Evolutionary conservation across 106 monocot genomes (phyloP).

Genomic region (Triglochin maritima): DNA sequence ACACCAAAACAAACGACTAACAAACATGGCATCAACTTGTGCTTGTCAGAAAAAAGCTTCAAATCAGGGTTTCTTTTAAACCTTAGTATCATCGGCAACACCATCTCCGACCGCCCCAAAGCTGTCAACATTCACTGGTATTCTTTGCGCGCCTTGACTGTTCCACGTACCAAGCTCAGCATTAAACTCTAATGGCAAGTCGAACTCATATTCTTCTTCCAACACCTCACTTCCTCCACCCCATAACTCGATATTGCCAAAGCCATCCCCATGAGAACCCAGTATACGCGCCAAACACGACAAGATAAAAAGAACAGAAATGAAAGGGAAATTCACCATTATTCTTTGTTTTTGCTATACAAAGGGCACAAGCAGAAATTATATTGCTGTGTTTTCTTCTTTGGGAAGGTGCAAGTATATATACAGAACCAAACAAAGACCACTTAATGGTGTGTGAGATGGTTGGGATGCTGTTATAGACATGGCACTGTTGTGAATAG

Average conservation of each 20-base stretch:
- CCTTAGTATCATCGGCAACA: conserved; percentile 79
- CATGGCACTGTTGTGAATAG: neutral
- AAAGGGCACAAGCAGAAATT: neutral
- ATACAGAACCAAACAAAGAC: conserved; percentile 5
- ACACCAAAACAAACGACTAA: neutral
- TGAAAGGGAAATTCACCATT: conserved; percentile 3
- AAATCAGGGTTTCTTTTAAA: neutral
- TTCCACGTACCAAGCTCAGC: conserved; percentile 7
- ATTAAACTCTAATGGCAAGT: neutral
- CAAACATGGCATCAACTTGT: neutral
- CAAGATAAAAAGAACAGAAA: conserved; percentile 3
- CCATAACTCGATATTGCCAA: conserved; percentile 15
- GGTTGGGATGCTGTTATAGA: neutral
- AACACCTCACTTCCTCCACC: neutral
- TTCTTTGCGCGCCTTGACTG: conserved; percentile 25
- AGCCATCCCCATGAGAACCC: neutral
- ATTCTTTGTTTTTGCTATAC: neutral
- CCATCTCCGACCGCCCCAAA: conserved; percentile 95
- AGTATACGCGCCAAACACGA: neutral
- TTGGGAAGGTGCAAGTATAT: conserved; percentile 11
- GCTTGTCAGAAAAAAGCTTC: neutral
- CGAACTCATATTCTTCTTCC: neutral
- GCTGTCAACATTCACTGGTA: conserved; percentile 72
- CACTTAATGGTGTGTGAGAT: neutral
- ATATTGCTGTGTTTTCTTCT: conserved; percentile 5